A percentile compares a stretch with the other conserved stretches of the same genome.
These are phyloP conservation scores for Geranomyces michiganensis DNA, from an alignment of 192 early-diverging fungal genomes.

Conservation along the genomic window DNA sequence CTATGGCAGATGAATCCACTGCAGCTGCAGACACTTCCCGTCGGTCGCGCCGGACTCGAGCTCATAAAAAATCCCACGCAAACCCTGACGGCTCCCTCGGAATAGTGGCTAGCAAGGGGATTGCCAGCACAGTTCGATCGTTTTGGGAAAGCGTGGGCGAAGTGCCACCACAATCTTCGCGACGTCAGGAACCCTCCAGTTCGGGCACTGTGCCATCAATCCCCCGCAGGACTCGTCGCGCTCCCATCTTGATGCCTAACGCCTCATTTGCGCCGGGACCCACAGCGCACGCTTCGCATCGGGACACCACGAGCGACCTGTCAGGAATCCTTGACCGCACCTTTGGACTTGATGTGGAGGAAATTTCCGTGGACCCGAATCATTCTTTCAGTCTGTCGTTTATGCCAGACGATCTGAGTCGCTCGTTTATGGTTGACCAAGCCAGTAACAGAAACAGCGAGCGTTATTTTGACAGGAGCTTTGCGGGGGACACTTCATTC, in stretches of 20 bases:
- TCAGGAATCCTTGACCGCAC: slow-evolving; percentile 5
- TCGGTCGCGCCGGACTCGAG: neutral
- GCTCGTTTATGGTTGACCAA: no score
- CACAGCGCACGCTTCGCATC: neutral
- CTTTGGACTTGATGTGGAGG: slow-evolving; percentile 20
- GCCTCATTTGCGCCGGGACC: neutral
- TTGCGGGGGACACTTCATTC: no score
- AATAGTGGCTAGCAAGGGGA: slow-evolving; percentile 12
- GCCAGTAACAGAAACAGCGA: no score
- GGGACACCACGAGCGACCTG: neutral
- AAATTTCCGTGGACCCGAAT: neutral
- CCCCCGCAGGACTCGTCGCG: no score
- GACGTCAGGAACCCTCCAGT: no score
- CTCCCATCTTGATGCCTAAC: neutral
- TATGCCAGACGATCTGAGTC: no score
- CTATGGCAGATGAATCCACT: no score
- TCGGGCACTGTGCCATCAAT: no score
- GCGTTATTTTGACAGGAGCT: no score
- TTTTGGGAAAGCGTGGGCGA: slow-evolving; percentile 28
- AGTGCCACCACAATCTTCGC: neutral
- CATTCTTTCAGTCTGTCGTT: no score
- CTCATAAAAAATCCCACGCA: neutral
- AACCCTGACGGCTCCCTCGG: neutral
- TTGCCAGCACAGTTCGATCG: slow-evolving; percentile 24
- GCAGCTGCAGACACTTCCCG: neutral